These are phyloP conservation scores for Dryas alaskensis DNA, from an alignment of 306 rosid genomes.

Conservation along the genomic window DNA sequence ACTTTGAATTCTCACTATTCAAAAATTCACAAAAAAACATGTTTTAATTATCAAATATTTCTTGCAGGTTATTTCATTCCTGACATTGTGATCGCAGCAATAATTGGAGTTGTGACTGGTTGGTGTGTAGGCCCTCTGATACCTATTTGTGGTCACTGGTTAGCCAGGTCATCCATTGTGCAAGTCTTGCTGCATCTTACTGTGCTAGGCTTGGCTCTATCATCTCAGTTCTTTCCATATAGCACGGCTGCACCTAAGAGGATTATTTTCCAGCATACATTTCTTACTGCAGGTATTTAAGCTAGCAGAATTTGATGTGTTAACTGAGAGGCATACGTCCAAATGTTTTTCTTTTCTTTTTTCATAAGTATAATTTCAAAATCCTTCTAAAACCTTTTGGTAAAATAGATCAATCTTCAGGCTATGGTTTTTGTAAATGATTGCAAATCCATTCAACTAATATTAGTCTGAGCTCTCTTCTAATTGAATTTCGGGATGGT, in stretches of 20 bases:
- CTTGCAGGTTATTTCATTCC: conserved; percentile 76
- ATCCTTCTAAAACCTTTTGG: not conserved
- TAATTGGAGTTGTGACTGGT: conserved; percentile 72
- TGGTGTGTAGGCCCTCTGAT: conserved; percentile 79
- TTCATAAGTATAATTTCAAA: not conserved
- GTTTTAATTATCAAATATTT: conserved; percentile 21
- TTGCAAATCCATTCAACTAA: conserved; percentile 3
- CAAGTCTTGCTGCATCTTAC: conserved; percentile 71
- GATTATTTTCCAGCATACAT: conserved; percentile 70
- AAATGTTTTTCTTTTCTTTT: not conserved
- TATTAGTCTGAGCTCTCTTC: not conserved
- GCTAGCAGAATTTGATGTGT: conserved; percentile 10
- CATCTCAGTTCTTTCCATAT: conserved; percentile 94
- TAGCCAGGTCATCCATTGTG: conserved; percentile 78
- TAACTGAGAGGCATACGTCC: conserved; percentile 10
- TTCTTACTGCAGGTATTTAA: conserved; percentile 71
- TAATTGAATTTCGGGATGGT: not conserved
- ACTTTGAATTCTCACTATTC: not conserved
- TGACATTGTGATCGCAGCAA: conserved; percentile 67
- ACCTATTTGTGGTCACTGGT: conserved; percentile 80
- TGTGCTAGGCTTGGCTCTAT: conserved; percentile 67
- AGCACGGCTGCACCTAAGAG: conserved; percentile 84
- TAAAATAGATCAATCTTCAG: not conserved
- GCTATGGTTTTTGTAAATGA: not conserved
- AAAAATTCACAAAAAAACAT: not conserved